phyloP scores from a whole-genome alignment of 257 asterid genomes.

The Solanum tarapatanum region DNA sequence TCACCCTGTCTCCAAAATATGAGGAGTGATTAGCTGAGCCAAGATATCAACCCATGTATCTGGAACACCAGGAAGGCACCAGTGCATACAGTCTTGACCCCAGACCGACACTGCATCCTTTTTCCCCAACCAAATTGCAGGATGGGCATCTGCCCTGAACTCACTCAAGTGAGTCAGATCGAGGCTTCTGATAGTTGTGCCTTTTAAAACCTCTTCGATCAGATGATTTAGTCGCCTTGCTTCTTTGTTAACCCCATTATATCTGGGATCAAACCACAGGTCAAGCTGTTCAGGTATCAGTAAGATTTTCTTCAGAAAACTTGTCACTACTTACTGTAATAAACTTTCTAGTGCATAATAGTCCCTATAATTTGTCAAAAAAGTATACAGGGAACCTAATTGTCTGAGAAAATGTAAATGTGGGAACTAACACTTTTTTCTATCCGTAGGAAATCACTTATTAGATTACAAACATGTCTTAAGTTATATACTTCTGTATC shows the following conservation, averaged over 20 bases:
- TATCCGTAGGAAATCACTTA: neutral
- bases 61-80: conserved; percentile 96
- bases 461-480: neutral
- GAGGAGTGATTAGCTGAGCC: conserved; percentile 36
- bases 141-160: conserved; percentile 90
- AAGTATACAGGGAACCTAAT: neutral
- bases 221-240: conserved; percentile 54
- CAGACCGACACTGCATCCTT: conserved; percentile 84
- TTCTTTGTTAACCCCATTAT: conserved; percentile 82
- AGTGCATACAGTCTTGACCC: conserved; percentile 99
- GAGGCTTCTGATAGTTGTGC: conserved; percentile 39
- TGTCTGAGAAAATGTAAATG: neutral
- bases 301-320: neutral
- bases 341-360: neutral
- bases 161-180: conserved; percentile 75
- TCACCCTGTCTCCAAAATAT: conserved; percentile 29
- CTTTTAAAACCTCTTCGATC: conserved; percentile 47
- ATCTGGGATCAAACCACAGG: conserved; percentile 75
- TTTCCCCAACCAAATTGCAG: conserved; percentile 88
- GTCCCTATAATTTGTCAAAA: neutral
- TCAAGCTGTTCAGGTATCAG: conserved; percentile 57
- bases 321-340: neutral
- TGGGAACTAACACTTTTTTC: neutral
- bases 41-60: conserved; percentile 96
- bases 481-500: neutral